Percentiles rank a stretch among this genome's conserved stretches.
These are phyloP conservation scores for Saxispiralis lemnorum DNA, from an alignment of 495 filamentous ascomycete species.

Conservation along the genomic window DNA sequence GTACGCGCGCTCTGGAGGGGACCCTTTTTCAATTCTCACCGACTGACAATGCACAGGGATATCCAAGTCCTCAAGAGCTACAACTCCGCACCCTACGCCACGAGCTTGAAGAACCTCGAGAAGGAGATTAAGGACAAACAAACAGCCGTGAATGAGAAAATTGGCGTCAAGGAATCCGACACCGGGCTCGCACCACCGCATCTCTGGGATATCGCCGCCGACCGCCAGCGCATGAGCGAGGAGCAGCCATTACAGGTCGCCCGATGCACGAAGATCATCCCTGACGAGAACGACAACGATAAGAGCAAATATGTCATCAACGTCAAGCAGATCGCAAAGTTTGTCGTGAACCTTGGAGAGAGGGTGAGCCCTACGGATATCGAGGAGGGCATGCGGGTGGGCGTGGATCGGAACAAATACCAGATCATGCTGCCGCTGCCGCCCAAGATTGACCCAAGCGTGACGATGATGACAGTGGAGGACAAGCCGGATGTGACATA, in stretches of 20 bases:
- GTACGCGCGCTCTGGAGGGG: conserved; percentile 34
- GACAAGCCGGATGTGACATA: conserved; percentile 99
- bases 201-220: conserved; percentile 95
- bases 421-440: conserved; percentile 95
- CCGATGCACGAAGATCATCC: conserved; percentile 96
- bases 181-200: conserved; percentile 94
- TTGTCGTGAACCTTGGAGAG: conserved; percentile 94
- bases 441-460: conserved; percentile 95
- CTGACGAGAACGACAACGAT: conserved; percentile 85
- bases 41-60: conserved; percentile 43
- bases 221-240: conserved; percentile 93
- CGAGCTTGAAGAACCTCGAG: conserved; percentile 82
- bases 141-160: conserved; percentile 93
- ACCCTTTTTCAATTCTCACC: conserved; percentile 4
- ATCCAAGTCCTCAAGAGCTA: conserved; percentile 99
- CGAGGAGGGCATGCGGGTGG: conserved; percentile 95
- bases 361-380: conserved; percentile 96
- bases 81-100: conserved; percentile 87
- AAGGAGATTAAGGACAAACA: conserved; percentile 98
- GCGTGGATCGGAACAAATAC: conserved; percentile 96
- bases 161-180: conserved; percentile 83
- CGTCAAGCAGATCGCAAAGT: conserved; percentile 98
- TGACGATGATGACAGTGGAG: conserved; percentile 99
- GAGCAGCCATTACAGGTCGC: conserved; percentile 96
- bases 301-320: conserved; percentile 99